phyloP scores from a whole-genome alignment of 2,329 filamentous ascomycete species.

The Lecanosticta acicola region DNA sequence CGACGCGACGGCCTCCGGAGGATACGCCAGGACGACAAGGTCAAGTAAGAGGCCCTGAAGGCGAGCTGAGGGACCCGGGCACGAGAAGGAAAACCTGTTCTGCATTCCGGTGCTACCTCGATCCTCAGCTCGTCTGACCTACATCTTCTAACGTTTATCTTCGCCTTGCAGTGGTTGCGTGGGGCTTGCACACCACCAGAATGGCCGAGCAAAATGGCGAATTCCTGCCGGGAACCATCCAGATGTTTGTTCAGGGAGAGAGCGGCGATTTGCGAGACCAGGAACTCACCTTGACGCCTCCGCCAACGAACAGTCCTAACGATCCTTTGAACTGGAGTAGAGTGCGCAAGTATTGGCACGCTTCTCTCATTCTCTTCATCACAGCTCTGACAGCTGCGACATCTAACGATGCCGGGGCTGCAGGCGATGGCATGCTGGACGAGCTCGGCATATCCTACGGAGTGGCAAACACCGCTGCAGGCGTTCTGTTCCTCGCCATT shows the following conservation, averaged over 20 bases:
- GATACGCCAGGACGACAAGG: slow-evolving; percentile 3
- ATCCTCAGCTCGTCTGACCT: slow-evolving; percentile 2
- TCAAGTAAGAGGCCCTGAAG: slow-evolving; percentile 11
- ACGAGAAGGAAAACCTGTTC: neutral
- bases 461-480: slow-evolving; percentile 53
- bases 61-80: neutral
- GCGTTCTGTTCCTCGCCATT: slow-evolving; percentile 52
- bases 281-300: slow-evolving; percentile 50
- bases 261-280: slow-evolving; percentile 18
- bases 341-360: slow-evolving; percentile 31
- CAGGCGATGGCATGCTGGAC: slow-evolving; percentile 46
- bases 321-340: slow-evolving; percentile 31
- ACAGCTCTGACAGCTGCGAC: slow-evolving; percentile 53
- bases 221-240: slow-evolving; percentile 20
- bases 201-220: slow-evolving; percentile 16
- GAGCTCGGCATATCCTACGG: slow-evolving; percentile 49
- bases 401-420: slow-evolving; percentile 51
- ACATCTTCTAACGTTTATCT: neutral
- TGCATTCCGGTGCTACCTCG: neutral
- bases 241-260: slow-evolving; percentile 17
- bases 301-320: slow-evolving; percentile 39
- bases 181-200: neutral
- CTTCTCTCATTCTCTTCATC: slow-evolving; percentile 48
- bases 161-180: neutral
- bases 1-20: neutral